Base-by-base conservation (phyloP, 2,329 filamentous ascomycete genomes). In the Exophiala lecanii-corni region DNA sequence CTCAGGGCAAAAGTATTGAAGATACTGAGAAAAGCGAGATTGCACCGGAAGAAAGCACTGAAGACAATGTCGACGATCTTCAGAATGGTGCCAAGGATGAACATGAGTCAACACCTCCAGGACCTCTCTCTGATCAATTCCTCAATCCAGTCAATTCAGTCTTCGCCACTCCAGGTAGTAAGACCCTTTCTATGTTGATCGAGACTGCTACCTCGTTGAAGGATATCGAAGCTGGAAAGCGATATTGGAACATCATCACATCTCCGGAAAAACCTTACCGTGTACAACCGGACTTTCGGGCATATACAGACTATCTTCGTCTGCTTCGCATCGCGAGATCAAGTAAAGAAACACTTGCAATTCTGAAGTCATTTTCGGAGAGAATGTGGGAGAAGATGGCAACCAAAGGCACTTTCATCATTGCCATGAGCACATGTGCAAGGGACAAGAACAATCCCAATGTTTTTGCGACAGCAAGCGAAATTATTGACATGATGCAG, bases 201-300 rank as follows among this genome's bases (percentile, higher is more conserved):
- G 70, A 78, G 34, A 75, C 82, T 5, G 77, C 87, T 39, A 66
- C 73, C 9, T 72, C 76, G 21, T 74, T 81, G 21, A 74, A 76
- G 39, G 73, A 77, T 39, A 77, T 78, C 5, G 73, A 75, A 10
- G 65, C 76, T n/a, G 84, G 80, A n/a, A 65, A 75, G 39, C 73
- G 73, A 21, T 97, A 96, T 43, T 97, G 89, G 89, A 70, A 82
- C 13, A 59, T 82, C 4, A 68, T 96, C 44, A 85, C 82, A 5
- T 61, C 70, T 2, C 64, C 57, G 1, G 47, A 58, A 3, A 45
- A 57, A 5, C 42, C 72, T 9, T 74, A 79, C 60, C 65, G 66
- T n/a, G 66, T 96, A 46, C 59, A 69, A 2, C 89, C 91, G 1
- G 89, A 96, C 60, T 57, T 69, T 6, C 74, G 81, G 50, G 89